Conservation (phyloP, 2,329 filamentous ascomycete species). For the Ascochyta clinopodiicola region DNA sequence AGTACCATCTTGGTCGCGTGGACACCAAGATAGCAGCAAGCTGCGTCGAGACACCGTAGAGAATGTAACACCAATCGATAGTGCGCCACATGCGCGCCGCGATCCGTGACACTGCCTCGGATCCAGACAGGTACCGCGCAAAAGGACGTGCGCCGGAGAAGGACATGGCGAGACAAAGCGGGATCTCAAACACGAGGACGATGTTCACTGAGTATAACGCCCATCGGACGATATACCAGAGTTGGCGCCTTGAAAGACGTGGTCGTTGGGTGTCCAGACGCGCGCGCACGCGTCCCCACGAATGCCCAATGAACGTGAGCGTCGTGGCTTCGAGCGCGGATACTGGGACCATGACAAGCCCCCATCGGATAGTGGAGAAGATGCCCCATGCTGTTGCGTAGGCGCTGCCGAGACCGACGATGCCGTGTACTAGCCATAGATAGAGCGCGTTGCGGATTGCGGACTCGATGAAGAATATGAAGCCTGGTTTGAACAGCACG, state of each 20-base stretch:
- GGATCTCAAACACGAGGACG: conserved; percentile 66
- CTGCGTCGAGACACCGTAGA: conserved; percentile 71
- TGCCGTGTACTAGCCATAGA: conserved; percentile 71
- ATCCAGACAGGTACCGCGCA: conserved; percentile 67
- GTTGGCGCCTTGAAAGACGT: conserved; percentile 38
- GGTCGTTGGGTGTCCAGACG: conserved; percentile 30
- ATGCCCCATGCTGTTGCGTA: conserved; percentile 77
- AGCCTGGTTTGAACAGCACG: conserved; percentile 63
- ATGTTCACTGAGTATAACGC: conserved; percentile 61
- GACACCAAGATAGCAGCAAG: conserved; percentile 70
- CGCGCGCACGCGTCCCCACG: conserved; percentile 64
- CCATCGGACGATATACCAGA: conserved; percentile 56
- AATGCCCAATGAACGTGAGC: conserved; percentile 70
- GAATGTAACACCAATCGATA: conserved; percentile 68
- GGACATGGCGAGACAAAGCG: conserved; percentile 68
- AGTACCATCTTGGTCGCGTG: conserved; percentile 70
- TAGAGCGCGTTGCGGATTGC: conserved; percentile 73
- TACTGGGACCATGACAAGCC: conserved; percentile 75
- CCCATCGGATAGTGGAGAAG: conserved; percentile 78
- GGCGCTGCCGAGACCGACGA: conserved; percentile 66
- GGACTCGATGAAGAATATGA: conserved; percentile 68
- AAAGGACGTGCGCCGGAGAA: conserved; percentile 65
- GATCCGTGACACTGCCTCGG: conserved; percentile 63
- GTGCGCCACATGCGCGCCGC: conserved; percentile 69
- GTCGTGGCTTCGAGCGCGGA: conserved; percentile 70